phyloP scores from a whole-genome alignment of 73 alveolate species.

The Uronychia binucleata region DNA sequence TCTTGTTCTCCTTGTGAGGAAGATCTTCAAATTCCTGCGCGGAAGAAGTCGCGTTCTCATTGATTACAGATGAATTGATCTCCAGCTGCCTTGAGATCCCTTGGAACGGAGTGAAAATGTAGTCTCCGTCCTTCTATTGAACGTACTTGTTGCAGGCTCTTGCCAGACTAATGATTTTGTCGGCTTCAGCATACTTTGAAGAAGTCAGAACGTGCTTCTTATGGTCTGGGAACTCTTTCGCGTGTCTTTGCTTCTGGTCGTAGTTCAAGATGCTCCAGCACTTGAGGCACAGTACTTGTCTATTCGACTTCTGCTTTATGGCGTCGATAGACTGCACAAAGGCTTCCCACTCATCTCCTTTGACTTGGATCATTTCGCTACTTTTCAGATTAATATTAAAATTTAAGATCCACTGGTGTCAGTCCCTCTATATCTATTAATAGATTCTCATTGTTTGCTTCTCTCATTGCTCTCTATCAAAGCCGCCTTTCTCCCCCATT shows the following conservation, averaged over 20 bases:
- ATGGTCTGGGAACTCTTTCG: conserved; percentile 54
- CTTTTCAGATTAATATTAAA: too few relatives aligned
- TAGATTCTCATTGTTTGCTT: too few relatives aligned
- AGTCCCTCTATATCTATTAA: too few relatives aligned
- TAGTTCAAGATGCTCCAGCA: conserved; percentile 68
- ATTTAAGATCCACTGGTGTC: too few relatives aligned
- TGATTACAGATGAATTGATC: too few relatives aligned
- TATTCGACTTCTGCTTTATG: conserved; percentile 60
- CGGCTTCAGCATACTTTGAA: conserved; percentile 51
- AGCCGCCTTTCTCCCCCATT: too few relatives aligned
- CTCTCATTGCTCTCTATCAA: too few relatives aligned
- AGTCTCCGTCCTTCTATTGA: conserved; percentile 43
- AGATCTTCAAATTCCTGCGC: too few relatives aligned
- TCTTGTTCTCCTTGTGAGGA: too few relatives aligned
- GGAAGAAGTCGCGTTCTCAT: too few relatives aligned
- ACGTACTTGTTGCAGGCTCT: conserved; percentile 37
- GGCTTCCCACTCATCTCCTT: conserved; percentile 52
- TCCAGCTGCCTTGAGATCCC: too few relatives aligned
- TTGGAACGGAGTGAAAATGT: too few relatives aligned
- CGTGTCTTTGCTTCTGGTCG: conserved; percentile 54
- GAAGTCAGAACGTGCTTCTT: conserved; percentile 51
- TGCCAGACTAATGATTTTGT: conserved; percentile 43
- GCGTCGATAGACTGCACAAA: conserved; percentile 30
- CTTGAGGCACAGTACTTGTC: conserved; percentile 59
- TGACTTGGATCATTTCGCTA: neutral